phyloP scores from a whole-genome alignment of 352 stramenopile species.

The Globisporangium radiosum region DNA sequence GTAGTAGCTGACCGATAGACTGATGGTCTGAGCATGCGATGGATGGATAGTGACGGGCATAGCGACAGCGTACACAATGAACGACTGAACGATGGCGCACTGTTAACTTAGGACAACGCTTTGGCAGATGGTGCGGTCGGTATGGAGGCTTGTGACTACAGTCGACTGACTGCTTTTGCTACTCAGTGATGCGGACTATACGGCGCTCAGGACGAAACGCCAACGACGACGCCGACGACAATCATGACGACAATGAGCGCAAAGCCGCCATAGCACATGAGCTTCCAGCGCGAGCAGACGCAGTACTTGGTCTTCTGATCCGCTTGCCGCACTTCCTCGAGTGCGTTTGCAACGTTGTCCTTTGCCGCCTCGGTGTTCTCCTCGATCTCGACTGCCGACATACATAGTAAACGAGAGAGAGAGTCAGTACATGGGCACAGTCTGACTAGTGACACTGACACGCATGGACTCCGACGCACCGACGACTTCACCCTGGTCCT shows the following conservation, averaged over 20 bases:
- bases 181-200: no score
- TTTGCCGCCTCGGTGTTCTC: constrained; percentile 75
- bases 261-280: constrained; percentile 62
- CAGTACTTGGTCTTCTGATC: constrained; percentile 67
- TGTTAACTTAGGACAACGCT: no score
- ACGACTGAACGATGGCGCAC: no score
- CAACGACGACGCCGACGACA: constrained; percentile 39
- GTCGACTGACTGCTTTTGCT: no score
- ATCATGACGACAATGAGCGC: constrained; percentile 48
- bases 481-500: constrained; percentile 75
- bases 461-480: constrained; percentile 17
- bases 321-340: constrained; percentile 67
- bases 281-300: constrained; percentile 54
- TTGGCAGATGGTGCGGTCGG: no score
- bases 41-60: not conserved
- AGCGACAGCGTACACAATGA: no score
- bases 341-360: constrained; percentile 63
- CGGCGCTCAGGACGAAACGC: constrained; percentile 16
- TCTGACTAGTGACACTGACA: no score
- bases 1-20: not conserved
- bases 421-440: not conserved
- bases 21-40: not conserved
- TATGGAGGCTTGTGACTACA: no score
- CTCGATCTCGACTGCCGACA: constrained; percentile 60
- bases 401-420: not conserved